Evolutionary conservation across 2,329 filamentous ascomycete genomes (phyloP).

Genomic region (Penicillium oxalicum): DNA sequence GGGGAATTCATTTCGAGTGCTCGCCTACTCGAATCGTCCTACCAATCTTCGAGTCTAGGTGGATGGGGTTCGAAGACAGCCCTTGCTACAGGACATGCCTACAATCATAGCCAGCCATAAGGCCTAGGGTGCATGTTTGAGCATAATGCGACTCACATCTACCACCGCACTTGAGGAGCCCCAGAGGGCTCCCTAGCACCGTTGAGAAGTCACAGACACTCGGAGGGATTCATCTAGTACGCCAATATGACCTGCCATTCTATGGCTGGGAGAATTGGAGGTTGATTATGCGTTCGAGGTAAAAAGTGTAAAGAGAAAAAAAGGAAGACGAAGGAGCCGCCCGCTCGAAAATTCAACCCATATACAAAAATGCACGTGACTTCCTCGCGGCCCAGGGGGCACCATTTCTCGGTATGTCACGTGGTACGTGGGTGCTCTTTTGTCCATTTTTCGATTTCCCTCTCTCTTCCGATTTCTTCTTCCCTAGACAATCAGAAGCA

Average conservation of each 20-base stretch:
- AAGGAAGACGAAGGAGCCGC: constrained; percentile 1
- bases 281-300: constrained; percentile 46
- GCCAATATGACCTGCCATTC: constrained; percentile 47
- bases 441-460: constrained; percentile 1
- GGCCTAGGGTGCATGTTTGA: constrained; percentile 27
- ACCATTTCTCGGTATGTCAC: constrained; percentile 5
- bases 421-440: constrained; percentile 6
- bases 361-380: constrained; percentile 15
- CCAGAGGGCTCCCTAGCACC: constrained; percentile 24
- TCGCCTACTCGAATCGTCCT: background rate
- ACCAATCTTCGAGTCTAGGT: background rate
- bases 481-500: background rate
- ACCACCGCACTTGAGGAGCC: constrained; percentile 25
- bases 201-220: constrained; percentile 30
- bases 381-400: too few relatives aligned
- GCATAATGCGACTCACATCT: constrained; percentile 35
- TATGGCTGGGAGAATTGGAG: constrained; percentile 39
- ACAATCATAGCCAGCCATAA: too few relatives aligned
- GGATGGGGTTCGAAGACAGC: too few relatives aligned
- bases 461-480: background rate
- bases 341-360: constrained; percentile 9
- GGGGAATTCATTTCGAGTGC: too few relatives aligned
- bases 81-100: too few relatives aligned
- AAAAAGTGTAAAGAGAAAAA: constrained; percentile 36
- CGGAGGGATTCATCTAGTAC: constrained; percentile 37